A percentile compares a stretch with the other conserved stretches of the same genome.
Evolutionary conservation across 2,329 filamentous ascomycete genomes (phyloP).

Genomic region (Fusarium torulosum): DNA sequence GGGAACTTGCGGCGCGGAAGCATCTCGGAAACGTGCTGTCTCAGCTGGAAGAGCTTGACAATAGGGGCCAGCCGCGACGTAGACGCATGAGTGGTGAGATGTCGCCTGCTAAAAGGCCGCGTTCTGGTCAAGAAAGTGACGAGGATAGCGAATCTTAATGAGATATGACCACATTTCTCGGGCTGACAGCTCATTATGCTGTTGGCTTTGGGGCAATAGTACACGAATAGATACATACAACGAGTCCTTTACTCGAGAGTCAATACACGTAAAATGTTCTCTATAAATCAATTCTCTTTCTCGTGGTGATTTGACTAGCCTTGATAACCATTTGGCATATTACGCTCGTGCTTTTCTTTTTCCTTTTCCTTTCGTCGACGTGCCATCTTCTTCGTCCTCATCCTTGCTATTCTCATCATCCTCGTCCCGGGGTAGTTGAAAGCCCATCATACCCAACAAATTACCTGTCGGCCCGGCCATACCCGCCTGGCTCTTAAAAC

Average conservation of each 20-base stretch:
- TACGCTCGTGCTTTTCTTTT: conserved; percentile 16
- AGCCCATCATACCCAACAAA: conserved; percentile 85
- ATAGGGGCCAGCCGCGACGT: conserved; percentile 47
- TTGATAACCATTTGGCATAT: not conserved
- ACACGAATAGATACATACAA: conserved; percentile 23
- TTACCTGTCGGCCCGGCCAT: conserved; percentile 89
- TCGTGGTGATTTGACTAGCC: not conserved
- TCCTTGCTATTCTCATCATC: conserved; percentile 60
- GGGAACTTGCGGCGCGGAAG: conserved; percentile 66
- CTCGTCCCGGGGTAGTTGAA: conserved; percentile 84
- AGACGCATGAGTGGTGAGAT: conserved; percentile 57
- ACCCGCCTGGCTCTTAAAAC: conserved; percentile 90
- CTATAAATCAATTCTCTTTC: not conserved
- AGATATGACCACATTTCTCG: not conserved
- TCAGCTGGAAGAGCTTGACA: conserved; percentile 59
- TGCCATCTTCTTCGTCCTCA: conserved; percentile 26
- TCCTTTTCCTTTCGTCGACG: conserved; percentile 20
- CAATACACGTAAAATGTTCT: not conserved
- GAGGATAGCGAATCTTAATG: conserved; percentile 29
- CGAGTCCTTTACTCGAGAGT: conserved; percentile 3
- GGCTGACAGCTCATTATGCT: not conserved
- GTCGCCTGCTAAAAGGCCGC: conserved; percentile 61
- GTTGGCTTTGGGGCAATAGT: not conserved
- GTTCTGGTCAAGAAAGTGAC: conserved; percentile 44
- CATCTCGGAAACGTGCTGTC: conserved; percentile 62